Conservation (phyloP, 2,329 filamentous ascomycete species). For the Graphiopsis chlorocephala region DNA sequence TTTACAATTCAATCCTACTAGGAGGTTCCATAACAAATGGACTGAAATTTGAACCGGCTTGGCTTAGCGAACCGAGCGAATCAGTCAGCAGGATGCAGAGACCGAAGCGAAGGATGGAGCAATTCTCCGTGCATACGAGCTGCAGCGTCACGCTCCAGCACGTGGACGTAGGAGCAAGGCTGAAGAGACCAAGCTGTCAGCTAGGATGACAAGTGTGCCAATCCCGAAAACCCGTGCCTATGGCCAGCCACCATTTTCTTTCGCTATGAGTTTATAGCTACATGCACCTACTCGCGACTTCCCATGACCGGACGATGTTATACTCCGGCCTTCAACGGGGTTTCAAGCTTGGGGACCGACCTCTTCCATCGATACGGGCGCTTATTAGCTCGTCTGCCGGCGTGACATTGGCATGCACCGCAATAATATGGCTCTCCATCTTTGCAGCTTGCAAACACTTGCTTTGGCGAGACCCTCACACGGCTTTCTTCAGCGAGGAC, state of each 20-base stretch:
- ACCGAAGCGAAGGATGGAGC: not conserved
- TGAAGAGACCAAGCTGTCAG: not conserved
- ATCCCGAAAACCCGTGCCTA: no score
- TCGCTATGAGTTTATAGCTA: not conserved
- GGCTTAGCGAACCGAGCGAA: not conserved
- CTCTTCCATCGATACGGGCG: not conserved
- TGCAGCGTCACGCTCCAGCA: not conserved
- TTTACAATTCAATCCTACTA: not conserved
- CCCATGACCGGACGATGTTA: not conserved
- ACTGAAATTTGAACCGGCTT: not conserved
- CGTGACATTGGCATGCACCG: not conserved
- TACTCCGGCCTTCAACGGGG: not conserved
- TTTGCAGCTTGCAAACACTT: conserved; percentile 14
- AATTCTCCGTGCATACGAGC: not conserved
- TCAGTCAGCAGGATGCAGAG: not conserved
- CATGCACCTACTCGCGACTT: not conserved
- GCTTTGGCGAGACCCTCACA: conserved; percentile 21
- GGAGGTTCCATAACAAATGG: not conserved
- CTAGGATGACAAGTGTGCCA: not conserved
- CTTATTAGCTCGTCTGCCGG: not conserved
- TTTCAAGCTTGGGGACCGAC: not conserved
- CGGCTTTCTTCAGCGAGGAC: conserved; percentile 21
- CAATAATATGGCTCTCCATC: conserved; percentile 1
- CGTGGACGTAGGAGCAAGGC: not conserved
- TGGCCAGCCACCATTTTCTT: not conserved